Evolutionary conservation across 441 rosid species (phyloP), one percentile per base, ranked within the genome.

Genomic region (Pelargonium citronellum): DNA sequence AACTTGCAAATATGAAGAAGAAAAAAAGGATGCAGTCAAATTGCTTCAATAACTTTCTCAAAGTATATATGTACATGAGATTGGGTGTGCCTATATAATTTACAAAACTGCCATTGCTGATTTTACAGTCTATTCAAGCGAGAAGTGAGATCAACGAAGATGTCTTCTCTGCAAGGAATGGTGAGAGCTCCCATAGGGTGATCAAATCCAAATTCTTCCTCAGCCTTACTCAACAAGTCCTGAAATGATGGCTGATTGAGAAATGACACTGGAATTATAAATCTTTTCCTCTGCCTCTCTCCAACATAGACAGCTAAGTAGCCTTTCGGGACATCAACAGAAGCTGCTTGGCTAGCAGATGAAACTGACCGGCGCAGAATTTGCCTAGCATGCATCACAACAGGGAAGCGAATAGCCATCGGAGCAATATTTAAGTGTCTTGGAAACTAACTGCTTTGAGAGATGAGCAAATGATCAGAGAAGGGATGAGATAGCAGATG

Each of bases 351-450:
- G 22, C 27, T 57, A 2, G 17, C 1, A 9, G 60, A 15, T 1
- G 70, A 53, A 1, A 66, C n/a, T 17, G 78, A 71, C 17, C 57
- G 24, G 10, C 64, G 27, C 1, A 84, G 55, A 27, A 71, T 55
- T 13, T 68, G 70, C 66, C 76, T 81, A 39, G 74, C 60, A 43
- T 65, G 67, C 61, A 70, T 46, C 27, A 74, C 41, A 10, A 55
- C 49, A 20, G 64, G 74, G 1, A 79, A 17, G 4, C 73, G 66
- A 24, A 72, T 62, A 22, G 74, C 71, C 75, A 78, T 71, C 17
- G 46, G 7, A 22, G 5, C 20, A 1, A 16, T 11, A 15, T 11
- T 17, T 30, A 30, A 30, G 37, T 30, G 3, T 30, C 37, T 30
- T 2, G 37, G 37, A 30, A 30, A 30, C 4, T 20, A 22, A 10